These are phyloP conservation scores for Pseudonitzschia multiseries DNA, from an alignment of 108 stramenopile genomes.

Conservation along the genomic window DNA sequence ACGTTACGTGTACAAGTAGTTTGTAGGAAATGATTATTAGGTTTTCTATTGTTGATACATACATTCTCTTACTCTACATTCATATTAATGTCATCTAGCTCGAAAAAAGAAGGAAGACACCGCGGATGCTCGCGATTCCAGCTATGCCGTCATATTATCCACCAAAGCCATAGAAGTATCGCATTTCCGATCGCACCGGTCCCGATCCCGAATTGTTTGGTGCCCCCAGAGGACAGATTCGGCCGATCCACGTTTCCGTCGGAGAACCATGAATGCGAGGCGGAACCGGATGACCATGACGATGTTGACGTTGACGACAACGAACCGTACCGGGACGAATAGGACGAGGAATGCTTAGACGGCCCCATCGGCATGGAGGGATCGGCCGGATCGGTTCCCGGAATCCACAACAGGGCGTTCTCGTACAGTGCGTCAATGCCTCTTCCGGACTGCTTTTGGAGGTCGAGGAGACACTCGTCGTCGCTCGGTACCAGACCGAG, in stretches of 20 bases:
- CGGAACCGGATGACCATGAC: too few relatives aligned
- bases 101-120: too few relatives aligned
- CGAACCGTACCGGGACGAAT: neutral
- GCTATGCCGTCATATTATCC: neutral
- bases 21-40: too few relatives aligned
- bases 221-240: too few relatives aligned
- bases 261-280: too few relatives aligned
- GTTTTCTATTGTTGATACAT: too few relatives aligned
- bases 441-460: neutral
- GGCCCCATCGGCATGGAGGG: conserved; percentile 5
- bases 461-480: neutral
- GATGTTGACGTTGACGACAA: neutral
- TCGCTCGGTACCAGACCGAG: neutral
- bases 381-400: neutral
- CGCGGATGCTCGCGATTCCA: too few relatives aligned
- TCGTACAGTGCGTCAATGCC: neutral
- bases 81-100: too few relatives aligned
- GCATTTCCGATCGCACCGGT: neutral
- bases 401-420: neutral
- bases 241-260: too few relatives aligned
- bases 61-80: too few relatives aligned
- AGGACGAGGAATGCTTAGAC: neutral
- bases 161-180: neutral
- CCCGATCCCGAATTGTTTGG: too few relatives aligned
- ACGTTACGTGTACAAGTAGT: neutral